phyloP scores from a whole-genome alignment of 148 eudicot species.

The Dysphania ambrosioides region DNA sequence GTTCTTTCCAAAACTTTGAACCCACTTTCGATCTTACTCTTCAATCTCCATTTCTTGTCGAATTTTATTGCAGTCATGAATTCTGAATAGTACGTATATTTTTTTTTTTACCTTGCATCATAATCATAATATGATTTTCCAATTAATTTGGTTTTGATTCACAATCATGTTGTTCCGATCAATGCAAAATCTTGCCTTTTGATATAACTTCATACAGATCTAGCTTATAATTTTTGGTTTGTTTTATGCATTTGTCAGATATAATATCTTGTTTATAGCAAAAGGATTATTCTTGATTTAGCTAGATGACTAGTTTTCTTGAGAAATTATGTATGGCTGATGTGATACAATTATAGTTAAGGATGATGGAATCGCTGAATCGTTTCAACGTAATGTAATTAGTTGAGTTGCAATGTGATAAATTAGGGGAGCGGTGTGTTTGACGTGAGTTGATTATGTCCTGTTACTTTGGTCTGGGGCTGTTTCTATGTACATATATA shows the following conservation, averaged over 20 bases:
- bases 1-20: constrained; percentile 1
- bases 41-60: not conserved
- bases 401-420: not conserved
- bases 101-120: not conserved
- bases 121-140: not conserved
- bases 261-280: too few species aligned
- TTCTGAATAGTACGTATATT: constrained; percentile 31
- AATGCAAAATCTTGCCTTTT: not conserved
- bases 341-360: not conserved
- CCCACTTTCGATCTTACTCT: constrained; percentile 1
- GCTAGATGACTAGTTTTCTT: too few species aligned
- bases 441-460: too few species aligned
- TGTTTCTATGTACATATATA: too few species aligned
- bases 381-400: not conserved
- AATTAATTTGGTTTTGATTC: too few species aligned
- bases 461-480: not conserved
- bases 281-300: too few species aligned
- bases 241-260: not conserved
- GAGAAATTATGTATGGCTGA: too few species aligned
- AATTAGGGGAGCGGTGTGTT: not conserved
- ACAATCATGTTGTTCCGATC: not conserved
- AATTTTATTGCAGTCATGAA: constrained; percentile 27
- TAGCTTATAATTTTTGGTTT: not conserved
- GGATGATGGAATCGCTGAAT: not conserved
- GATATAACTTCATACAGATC: not conserved